Evolutionary conservation across 306 rosid genomes (phyloP), one percentile per base, ranked within the genome.

Genomic region (Gastrolobium bilobum): DNA sequence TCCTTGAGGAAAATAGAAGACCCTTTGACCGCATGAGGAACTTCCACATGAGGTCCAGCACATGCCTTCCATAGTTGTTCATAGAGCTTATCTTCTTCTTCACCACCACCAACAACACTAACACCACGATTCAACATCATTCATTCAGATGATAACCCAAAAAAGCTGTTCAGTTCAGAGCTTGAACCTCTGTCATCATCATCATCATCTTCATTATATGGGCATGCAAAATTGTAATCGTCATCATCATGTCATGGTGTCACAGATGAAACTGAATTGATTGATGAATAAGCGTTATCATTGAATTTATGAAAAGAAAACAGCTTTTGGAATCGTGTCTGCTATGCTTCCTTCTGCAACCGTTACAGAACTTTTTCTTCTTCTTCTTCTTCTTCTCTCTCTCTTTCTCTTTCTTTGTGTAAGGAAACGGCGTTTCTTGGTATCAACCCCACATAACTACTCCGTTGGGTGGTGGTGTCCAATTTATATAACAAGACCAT

Each of bases 1-100:
- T 2, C 98, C 98, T 58, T 93, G 98, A 9, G 97, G 97, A 72
- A 93, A 91, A 67, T 93, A 93, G 78, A 61, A 89, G 52, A 91
- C 98, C 84, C 87, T 88, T 81, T 93, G 90, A 9, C 26, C 50
- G 8, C 6, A 62, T 57, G 85, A 82, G 97, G 98, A 78, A 93
- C 87, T 52, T 88, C 98, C 7, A 91, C 97, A 40, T 89, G 91
- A 7, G 97, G 97, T 68, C 93, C 98, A 7, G 98, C 97, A 33
- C 97, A 93, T 10, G 86, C 91, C 82, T 75, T 90, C 98, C 98
- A 93, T 31, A 93, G 92, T 86, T 87, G 97, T 75, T 56, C 77
- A 57, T 93, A 89, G 67, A 93, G 84, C 7, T 59, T 80, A 57
- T 87, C 92, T 26, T 77, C 89, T 43, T 72, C 75, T 47, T 20